Evolutionary conservation across 352 stramenopile genomes (phyloP), one percentile per base, ranked within the genome.

Genomic region (Achlya hypogyna): DNA sequence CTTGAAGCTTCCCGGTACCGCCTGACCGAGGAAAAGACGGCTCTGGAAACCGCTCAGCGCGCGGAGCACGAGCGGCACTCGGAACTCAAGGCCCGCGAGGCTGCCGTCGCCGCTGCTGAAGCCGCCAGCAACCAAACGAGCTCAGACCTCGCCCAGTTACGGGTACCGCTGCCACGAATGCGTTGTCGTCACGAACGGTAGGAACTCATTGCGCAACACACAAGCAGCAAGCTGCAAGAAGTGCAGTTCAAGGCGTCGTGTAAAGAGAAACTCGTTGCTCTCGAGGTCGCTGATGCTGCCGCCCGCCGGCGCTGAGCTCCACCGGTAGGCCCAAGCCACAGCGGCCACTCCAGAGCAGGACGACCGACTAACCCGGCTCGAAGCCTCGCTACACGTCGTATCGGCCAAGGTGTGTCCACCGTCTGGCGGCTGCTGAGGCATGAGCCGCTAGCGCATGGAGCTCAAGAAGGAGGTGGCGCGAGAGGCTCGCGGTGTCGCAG

Each of bases 311-410:
- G 6, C 49, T 54, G 6, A 16, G 16, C 49, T 54, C 6, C 23
- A 28, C 6, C 16, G 49, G 6, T 6, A 6, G 49, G 6, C 23
- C 6, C 49, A 54, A 16, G 49, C 29, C 6, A 8, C 6, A 54
- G 49, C 14, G 23, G 23, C 6, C 22, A 38, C 63, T 10, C 72
- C 81, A 56, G 77, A 90, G 53, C 70, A 70, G 22, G 45, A 54
- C 16, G 49, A 76, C 8, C 73, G 79, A 1, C 62, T 87, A 0
- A 54, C 71, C 1, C 73, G 88, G 32, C 81, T 93, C 22, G 81
- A 93, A 63, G 72, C 82, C 42, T 77, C 88, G 73, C 82, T 93
- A 60, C 51, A 58, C 38, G 79, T 91, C 43, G 82, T 94, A 72
- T 65, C 72, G 4, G 62, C 70, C 23, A 87, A 65, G 28, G 56